phyloP scores from a whole-genome alignment of 345 rosid species.

The Eucalyptus victrix region DNA sequence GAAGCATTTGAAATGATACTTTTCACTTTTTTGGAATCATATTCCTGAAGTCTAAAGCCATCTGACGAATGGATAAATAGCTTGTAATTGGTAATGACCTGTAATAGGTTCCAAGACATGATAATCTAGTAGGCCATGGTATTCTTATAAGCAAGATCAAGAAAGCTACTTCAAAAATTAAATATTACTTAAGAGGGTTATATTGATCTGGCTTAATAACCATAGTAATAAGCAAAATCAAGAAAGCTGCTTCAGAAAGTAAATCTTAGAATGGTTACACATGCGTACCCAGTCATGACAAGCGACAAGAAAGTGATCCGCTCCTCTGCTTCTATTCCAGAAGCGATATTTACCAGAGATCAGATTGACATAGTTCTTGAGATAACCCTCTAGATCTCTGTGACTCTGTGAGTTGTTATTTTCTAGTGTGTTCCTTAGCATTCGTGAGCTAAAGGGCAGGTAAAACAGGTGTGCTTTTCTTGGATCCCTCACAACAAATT shows the following conservation, averaged over 20 bases:
- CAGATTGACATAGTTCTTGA: constrained; percentile 43
- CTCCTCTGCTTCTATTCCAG: constrained; percentile 84
- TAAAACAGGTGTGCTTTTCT: constrained; percentile 82
- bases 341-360: constrained; percentile 50
- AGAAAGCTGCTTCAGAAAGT: not conserved
- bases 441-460: constrained; percentile 57
- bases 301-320: constrained; percentile 85
- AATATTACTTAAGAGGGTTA: not conserved
- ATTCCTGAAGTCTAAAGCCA: not conserved
- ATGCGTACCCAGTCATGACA: constrained; percentile 94
- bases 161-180: not conserved
- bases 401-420: constrained; percentile 15
- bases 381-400: constrained; percentile 26
- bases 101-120: not conserved
- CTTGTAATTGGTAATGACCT: not conserved
- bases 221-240: not conserved
- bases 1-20: not conserved
- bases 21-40: not conserved
- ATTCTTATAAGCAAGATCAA: not conserved
- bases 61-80: not conserved
- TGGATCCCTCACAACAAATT: constrained; percentile 64
- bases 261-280: not conserved
- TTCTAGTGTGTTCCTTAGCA: constrained; percentile 34
- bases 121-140: not conserved
- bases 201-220: not conserved